Conservation (phyloP, 805 yeast species). For the Nakazawaea peltata region DNA sequence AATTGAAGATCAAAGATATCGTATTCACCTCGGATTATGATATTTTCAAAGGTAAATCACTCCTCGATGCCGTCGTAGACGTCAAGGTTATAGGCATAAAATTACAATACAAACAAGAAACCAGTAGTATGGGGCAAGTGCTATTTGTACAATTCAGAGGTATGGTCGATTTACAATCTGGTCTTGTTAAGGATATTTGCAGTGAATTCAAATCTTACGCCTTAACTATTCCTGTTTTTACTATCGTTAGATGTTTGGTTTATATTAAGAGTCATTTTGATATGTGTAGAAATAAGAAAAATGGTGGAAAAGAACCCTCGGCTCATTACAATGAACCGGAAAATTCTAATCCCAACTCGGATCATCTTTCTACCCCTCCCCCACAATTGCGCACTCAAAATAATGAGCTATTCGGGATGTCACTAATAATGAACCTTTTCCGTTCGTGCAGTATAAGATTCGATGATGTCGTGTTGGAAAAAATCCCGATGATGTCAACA, state of each 20-base stretch:
- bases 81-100: constrained; percentile 9
- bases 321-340: too few relatives aligned
- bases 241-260: constrained; percentile 7
- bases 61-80: constrained; percentile 1
- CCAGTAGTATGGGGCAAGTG: constrained; percentile 2
- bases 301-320: background rate
- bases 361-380: too few relatives aligned
- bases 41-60: constrained; percentile 3
- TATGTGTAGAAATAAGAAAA: background rate
- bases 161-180: constrained; percentile 13
- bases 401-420: constrained; percentile 7
- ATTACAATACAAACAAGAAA: constrained; percentile 6
- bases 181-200: constrained; percentile 12
- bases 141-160: constrained; percentile 8
- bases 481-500: constrained; percentile 17
- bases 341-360: too few relatives aligned
- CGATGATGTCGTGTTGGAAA: constrained; percentile 16
- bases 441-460: constrained; percentile 16
- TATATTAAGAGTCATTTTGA: background rate
- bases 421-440: constrained; percentile 15
- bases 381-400: too few relatives aligned
- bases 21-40: constrained; percentile 7
- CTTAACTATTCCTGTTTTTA: constrained; percentile 14
- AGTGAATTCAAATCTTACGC: constrained; percentile 10
- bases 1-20: background rate